A percentile compares a stretch with the other conserved stretches of the same genome.
Conservation (phyloP, 176 grass and related monocot species). For the Cocos nucifera region DNA sequence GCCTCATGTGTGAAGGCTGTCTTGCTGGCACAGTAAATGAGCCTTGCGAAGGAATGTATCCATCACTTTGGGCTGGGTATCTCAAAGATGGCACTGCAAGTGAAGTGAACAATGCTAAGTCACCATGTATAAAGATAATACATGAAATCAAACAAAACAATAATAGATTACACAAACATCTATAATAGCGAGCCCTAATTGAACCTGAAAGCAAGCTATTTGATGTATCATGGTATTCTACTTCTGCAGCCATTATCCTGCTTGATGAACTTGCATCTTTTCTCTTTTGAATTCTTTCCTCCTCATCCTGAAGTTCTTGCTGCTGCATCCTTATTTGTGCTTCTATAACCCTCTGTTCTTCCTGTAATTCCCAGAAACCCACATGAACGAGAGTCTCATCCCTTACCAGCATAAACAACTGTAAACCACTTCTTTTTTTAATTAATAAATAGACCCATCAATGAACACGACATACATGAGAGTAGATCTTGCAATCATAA, state of each 20-base stretch:
- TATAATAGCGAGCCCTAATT: not conserved
- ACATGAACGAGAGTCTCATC: too few relatives aligned
- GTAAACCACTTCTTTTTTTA: too few relatives aligned
- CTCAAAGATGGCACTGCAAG: conserved; percentile 37
- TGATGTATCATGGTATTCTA: conserved; percentile 78
- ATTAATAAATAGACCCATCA: too few relatives aligned
- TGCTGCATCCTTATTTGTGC: conserved; percentile 87
- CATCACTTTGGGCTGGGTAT: conserved; percentile 48
- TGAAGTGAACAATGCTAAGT: too few relatives aligned
- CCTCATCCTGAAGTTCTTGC: conserved; percentile 95
- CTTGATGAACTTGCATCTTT: conserved; percentile 58
- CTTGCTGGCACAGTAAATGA: conserved; percentile 61
- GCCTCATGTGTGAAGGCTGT: too few relatives aligned
- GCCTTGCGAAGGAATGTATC: conserved; percentile 66
- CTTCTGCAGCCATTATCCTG: conserved; percentile 57
- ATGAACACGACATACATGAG: too few relatives aligned
- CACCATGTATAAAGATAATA: not conserved
- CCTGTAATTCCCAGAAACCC: conserved; percentile 38
- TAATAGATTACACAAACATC: not conserved
- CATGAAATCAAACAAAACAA: not conserved
- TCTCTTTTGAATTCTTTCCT: conserved; percentile 78
- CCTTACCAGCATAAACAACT: too few relatives aligned
- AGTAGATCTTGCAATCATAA: too few relatives aligned
- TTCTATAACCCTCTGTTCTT: conserved; percentile 97
- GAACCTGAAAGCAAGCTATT: conserved; percentile 71